phyloP scores from a whole-genome alignment of 1,284 basidiomycete species.

The Leccinum colubrinum region DNA sequence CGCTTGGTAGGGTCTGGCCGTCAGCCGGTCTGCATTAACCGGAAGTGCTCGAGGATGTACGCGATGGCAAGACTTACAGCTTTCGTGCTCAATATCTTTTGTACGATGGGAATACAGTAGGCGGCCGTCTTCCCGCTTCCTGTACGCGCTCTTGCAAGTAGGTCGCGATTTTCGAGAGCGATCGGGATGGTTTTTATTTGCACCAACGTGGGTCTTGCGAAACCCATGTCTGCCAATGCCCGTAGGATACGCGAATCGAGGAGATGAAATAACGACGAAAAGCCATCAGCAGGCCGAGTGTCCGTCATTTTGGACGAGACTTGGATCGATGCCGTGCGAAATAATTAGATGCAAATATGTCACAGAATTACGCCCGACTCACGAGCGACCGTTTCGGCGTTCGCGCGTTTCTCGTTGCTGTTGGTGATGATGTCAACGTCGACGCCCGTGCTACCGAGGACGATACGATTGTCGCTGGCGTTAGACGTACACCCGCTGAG shows the following conservation, averaged over 20 bases:
- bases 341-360: not conserved
- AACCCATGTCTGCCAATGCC: conserved; percentile 79
- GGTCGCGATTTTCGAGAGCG: conserved; percentile 88
- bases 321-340: not conserved
- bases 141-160: conserved; percentile 91
- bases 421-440: not conserved
- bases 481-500: conserved; percentile 25
- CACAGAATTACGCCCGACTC: conserved; percentile 16
- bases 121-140: conserved; percentile 98
- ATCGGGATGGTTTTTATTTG: conserved; percentile 83
- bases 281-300: conserved; percentile 39
- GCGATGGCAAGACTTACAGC: conserved; percentile 51
- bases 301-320: conserved; percentile 14
- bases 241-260: conserved; percentile 76
- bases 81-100: conserved; percentile 87
- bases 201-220: conserved; percentile 79
- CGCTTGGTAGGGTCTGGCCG: conserved; percentile 34
- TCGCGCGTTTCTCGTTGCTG: not conserved
- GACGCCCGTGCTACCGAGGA: not conserved
- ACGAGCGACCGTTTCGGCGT: conserved; percentile 18
- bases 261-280: conserved; percentile 68
- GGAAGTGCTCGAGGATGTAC: not conserved
- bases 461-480: not conserved
- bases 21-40: conserved; percentile 1
- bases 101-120: conserved; percentile 89